phyloP scores from a whole-genome alignment of 2,329 filamentous ascomycete genomes.

The Cercospora nicotianae region DNA sequence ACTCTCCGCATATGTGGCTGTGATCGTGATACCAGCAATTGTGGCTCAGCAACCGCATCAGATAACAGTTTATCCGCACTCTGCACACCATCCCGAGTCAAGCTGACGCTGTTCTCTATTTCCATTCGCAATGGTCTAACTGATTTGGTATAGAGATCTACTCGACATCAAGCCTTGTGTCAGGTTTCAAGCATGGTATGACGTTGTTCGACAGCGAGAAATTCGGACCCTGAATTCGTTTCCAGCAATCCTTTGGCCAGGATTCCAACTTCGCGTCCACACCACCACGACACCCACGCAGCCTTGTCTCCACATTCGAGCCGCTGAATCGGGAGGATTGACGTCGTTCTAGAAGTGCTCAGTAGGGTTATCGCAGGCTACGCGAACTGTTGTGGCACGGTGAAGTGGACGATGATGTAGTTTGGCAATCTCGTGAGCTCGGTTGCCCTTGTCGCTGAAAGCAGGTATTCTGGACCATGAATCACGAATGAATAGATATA shows the following conservation, averaged over 20 bases:
- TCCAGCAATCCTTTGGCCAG: slow-evolving; percentile 8
- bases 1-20: neutral
- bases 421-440: neutral
- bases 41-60: slow-evolving; percentile 2
- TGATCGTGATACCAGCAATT: neutral
- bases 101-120: neutral
- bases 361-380: neutral
- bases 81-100: neutral
- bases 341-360: neutral
- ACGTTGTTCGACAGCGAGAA: neutral
- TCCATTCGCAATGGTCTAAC: neutral
- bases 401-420: slow-evolving; percentile 11
- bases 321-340: neutral
- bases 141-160: neutral
- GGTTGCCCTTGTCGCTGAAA: neutral
- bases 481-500: slow-evolving; percentile 1
- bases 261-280: slow-evolving; percentile 9
- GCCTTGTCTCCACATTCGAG: neutral
- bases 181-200: slow-evolving; percentile 4
- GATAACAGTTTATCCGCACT: neutral
- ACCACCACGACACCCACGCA: neutral
- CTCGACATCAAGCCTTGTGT: neutral
- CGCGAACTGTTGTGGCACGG: slow-evolving; percentile 1
- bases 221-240: slow-evolving; percentile 1
- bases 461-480: slow-evolving; percentile 7